Conservation (phyloP, 768 basidiomycete species). For the Boletus fagicola region DNA sequence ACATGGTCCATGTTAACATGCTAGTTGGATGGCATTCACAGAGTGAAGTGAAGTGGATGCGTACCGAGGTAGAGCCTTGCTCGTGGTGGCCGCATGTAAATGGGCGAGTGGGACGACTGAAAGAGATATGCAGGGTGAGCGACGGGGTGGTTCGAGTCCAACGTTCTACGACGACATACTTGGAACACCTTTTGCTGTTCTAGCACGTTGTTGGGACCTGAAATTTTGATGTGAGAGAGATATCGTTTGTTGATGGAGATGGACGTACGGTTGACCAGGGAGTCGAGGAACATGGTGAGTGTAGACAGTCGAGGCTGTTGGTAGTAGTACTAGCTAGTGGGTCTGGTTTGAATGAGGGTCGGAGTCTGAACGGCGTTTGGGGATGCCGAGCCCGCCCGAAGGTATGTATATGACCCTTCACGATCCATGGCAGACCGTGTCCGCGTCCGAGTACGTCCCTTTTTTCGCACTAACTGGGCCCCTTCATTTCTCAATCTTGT, state of each 20-base stretch:
- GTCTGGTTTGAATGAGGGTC: conserved; percentile 4
- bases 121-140: conserved; percentile 14
- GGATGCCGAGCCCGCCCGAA: conserved; percentile 39
- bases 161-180: conserved; percentile 36
- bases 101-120: conserved; percentile 43
- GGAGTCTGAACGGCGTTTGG: conserved; percentile 36
- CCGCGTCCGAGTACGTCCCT: conserved; percentile 66
- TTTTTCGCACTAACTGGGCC: not conserved
- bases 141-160: not conserved
- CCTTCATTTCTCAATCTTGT: not conserved
- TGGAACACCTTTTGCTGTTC: conserved; percentile 68
- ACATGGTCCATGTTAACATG: not conserved
- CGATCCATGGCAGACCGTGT: conserved; percentile 65
- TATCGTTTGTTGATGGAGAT: not conserved
- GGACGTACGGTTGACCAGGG: conserved; percentile 63
- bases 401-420: conserved; percentile 19
- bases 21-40: too few species aligned
- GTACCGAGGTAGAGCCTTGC: conserved; percentile 64
- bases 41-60: conserved; percentile 1
- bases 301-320: not conserved
- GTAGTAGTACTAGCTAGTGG: not conserved
- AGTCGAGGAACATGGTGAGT: conserved; percentile 49
- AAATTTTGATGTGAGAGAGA: not conserved
- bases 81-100: conserved; percentile 62
- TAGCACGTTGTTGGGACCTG: conserved; percentile 62